phyloP scores from a whole-genome alignment of 225 moss, liverwort and hornwort species.

The Straminergon stramineum region DNA sequence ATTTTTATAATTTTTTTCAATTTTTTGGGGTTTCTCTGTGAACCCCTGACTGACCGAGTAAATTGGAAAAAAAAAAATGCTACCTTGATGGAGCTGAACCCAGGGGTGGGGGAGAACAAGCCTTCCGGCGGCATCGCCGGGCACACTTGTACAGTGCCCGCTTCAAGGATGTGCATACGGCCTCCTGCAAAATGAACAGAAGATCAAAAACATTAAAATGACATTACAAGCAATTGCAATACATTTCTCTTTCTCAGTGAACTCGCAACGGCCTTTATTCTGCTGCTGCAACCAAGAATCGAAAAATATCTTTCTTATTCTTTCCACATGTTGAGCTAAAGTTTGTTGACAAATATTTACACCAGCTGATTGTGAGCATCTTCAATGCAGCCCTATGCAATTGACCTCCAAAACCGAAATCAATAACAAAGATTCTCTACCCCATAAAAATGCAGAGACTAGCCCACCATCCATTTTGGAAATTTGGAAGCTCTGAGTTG shows the following conservation, averaged over 20 bases:
- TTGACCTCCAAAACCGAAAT: not conserved
- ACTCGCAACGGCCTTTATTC: not conserved
- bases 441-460: not conserved
- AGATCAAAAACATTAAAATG: no score
- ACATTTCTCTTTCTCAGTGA: not conserved
- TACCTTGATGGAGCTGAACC: constrained; percentile 28
- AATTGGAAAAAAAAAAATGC: not conserved
- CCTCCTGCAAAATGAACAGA: constrained; percentile 9
- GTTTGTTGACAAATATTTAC: not conserved
- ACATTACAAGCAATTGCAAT: not conserved
- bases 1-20: not conserved
- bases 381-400: not conserved
- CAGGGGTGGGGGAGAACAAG: not conserved
- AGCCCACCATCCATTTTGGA: not conserved
- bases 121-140: constrained; percentile 35
- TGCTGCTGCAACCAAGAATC: not conserved
- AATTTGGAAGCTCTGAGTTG: not conserved
- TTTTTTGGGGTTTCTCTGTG: not conserved
- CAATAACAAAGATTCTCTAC: not conserved
- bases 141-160: constrained; percentile 43
- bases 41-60: not conserved
- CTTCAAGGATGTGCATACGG: constrained; percentile 43
- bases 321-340: not conserved
- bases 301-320: no score
- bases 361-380: not conserved